Evolutionary conservation across 805 yeast species (phyloP).

Genomic region (Yamadazyma sp.): DNA sequence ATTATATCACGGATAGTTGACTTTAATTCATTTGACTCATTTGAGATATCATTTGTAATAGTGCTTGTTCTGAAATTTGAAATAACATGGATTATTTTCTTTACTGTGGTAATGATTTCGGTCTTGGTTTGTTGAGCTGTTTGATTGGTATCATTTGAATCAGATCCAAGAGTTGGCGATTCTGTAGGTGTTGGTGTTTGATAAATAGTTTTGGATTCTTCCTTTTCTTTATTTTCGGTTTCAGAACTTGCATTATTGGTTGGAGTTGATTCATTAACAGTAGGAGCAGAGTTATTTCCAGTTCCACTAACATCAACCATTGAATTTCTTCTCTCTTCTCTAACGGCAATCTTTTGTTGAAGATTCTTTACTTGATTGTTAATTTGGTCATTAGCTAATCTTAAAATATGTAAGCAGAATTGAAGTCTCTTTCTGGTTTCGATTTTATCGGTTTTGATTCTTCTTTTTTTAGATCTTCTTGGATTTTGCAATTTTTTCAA

Average conservation of each 20-base stretch:
- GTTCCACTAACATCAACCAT: background rate
- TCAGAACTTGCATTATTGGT: constrained; percentile 1
- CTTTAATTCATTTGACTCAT: constrained; percentile 36
- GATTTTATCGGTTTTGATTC: constrained; percentile 12
- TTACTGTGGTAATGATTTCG: constrained; percentile 85
- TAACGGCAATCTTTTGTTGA: constrained; percentile 48
- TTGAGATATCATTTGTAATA: constrained; percentile 55
- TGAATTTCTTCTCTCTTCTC: constrained; percentile 33
- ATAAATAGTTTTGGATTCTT: constrained; percentile 9
- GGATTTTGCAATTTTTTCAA: constrained; percentile 18
- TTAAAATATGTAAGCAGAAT: constrained; percentile 74
- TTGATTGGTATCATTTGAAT: constrained; percentile 7
- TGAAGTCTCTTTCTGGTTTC: constrained; percentile 76
- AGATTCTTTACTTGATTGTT: constrained; percentile 62
- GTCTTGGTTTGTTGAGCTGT: constrained; percentile 51
- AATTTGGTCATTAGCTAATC: constrained; percentile 76
- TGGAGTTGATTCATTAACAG: background rate
- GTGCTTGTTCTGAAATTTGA: constrained; percentile 58
- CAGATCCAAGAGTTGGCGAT: background rate
- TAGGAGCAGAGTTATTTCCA: constrained; percentile 11
- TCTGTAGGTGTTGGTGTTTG: constrained; percentile 9
- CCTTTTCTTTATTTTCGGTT: constrained; percentile 4
- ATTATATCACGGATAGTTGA: constrained; percentile 77
- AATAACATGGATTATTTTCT: constrained; percentile 80
- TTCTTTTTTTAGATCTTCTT: constrained; percentile 10